Base-by-base conservation (phyloP, 164 flowering plant species). In the Sextonia rubra region DNA sequence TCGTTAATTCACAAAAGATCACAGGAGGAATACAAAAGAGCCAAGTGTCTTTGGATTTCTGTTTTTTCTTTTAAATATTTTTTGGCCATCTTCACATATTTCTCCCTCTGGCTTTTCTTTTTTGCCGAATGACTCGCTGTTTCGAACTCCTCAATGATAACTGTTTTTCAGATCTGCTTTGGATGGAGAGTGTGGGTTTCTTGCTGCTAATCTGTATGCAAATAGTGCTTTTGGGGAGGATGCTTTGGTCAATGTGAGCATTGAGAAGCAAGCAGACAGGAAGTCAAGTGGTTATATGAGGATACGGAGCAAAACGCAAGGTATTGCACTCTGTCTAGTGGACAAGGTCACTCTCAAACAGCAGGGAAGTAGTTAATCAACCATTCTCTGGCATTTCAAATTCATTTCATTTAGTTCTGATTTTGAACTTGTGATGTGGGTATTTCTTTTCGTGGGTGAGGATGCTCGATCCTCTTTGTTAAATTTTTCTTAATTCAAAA, bases 191-290 rank as follows among this genome's bases (percentile, higher is more conserved):
- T 95, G 99, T 80, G 99, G 99, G 0, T 93, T 88, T 81, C 86
- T 95, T 3, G 98, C 99, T 65, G 99, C 99, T 24, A 95, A 95
- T 79, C 77, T 95, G 69, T 93, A 93, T 47, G 98, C 98, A 6
- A 95, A 93, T 86, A 93, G 98, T 77, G 94, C 93, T 15, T 95
- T 93, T 71, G 99, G 98, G 64, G 99, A 95, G 83, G 99, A 95
- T 84, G 99, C 98, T 29, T 80, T 95, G 86, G 98, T 95, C 48
- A 95, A 95, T 75, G 78, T 93, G 63, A 93, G 97, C 76, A 73
- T 95, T 12, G 99, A 95, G 82, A 95, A 91, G 69, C 97, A 91
- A 76, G 74, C 81, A 25, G 98, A 93, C 66, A 89, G 90, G 11
- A 93, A 91, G 79, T 86, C 93, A 22, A 89, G 91, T 73, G 98